Conservation (phyloP, 2,329 filamentous ascomycete genomes). For the Colletotrichum chlorophyti region DNA sequence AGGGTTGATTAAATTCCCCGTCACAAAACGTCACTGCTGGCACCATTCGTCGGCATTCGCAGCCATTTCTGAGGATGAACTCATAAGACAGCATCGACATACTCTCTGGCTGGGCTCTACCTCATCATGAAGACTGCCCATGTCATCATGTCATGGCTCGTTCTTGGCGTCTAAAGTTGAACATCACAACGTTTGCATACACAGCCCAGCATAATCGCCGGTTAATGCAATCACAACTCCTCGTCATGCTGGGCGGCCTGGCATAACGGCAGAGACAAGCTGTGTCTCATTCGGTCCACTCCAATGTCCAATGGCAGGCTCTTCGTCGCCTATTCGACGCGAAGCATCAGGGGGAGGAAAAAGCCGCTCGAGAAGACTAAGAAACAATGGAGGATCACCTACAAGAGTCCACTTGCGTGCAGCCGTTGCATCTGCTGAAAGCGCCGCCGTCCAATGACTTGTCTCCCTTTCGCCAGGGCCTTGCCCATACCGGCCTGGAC, state of each 20-base stretch:
- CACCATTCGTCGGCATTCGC: not conserved
- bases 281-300: not conserved
- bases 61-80: not conserved
- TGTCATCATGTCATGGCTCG: not conserved
- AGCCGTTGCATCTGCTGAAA: constrained; percentile 13
- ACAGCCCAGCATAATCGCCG: constrained; percentile 7
- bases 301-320: not conserved
- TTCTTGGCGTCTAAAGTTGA: not conserved
- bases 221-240: not conserved
- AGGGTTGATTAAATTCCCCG: not conserved
- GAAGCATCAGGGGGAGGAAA: not conserved
- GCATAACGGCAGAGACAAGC: constrained; percentile 6
- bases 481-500: constrained; percentile 24
- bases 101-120: not conserved
- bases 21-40: not conserved
- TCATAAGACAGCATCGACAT: too few species aligned
- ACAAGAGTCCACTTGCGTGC: constrained; percentile 6
- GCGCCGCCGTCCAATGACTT: constrained; percentile 17
- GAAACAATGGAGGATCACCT: constrained; percentile 16
- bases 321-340: not conserved
- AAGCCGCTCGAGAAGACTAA: not conserved
- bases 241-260: not conserved
- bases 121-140: not conserved
- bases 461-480: constrained; percentile 7
- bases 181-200: not conserved